Evolutionary conservation across 2,329 filamentous ascomycete species (phyloP).

Genomic region (Nigrospora sphaerica): DNA sequence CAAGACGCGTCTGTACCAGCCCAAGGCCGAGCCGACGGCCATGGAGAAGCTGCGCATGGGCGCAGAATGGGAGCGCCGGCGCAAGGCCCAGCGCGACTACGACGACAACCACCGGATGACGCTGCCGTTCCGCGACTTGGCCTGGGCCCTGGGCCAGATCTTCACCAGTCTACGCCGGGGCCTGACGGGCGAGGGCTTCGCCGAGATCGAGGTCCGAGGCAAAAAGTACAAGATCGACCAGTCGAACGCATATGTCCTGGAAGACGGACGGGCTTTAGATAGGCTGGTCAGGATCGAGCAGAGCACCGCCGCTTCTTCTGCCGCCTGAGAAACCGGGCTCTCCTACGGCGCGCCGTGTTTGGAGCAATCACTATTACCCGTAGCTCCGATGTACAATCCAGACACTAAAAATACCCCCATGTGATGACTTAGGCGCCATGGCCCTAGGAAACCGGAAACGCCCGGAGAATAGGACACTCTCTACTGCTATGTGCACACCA

Average conservation of each 20-base stretch:
- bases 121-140: conserved; percentile 46
- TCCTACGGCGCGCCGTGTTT: no score
- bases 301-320: background rate
- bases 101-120: conserved; percentile 50
- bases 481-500: no score
- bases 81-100: conserved; percentile 36
- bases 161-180: conserved; percentile 40
- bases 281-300: conserved; percentile 36
- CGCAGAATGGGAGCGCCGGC: conserved; percentile 28
- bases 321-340: no score
- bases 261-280: conserved; percentile 52
- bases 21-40: conserved; percentile 6
- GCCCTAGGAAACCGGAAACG: no score
- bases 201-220: conserved; percentile 39
- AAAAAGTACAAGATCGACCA: conserved; percentile 51
- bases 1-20: conserved; percentile 25
- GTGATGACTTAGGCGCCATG: no score
- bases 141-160: conserved; percentile 30
- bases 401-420: no score
- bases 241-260: conserved; percentile 48
- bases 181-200: conserved; percentile 50
- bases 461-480: no score
- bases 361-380: no score
- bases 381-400: no score
- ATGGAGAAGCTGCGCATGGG: conserved; percentile 20